Base-by-base conservation (phyloP, 2,329 filamentous ascomycete species). In the Arthroderma sp. region DNA sequence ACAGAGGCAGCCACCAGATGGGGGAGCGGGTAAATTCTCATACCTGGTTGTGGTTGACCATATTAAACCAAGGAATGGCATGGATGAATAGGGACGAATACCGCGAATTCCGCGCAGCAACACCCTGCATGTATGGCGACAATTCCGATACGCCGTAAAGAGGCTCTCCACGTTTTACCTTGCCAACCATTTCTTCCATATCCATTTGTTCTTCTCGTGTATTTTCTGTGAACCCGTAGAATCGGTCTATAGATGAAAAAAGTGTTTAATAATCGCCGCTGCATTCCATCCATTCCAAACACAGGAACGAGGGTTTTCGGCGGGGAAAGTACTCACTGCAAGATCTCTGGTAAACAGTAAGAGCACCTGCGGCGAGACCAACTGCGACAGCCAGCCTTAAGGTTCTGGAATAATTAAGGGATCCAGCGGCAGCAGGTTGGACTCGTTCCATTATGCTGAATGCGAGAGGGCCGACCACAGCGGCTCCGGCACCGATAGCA, bases 181-280 rank as follows among this genome's bases (percentile, higher is more conserved):
- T 93, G 64, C 80, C 77, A 33, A 95, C 88, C 91, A 98, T 98
- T 68, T 98, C 91, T 52, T 78, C 77, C 88, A 96, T 96, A 63
- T 98, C 91, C 81, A 94, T 81, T 52, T 94, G 83, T 47, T 91
- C 72, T 66, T 98, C 91, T 57, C 91, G 81, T 44, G 81, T 70
- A 69, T 98, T 98, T 67, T 98, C 91, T 40, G 77, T 81, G 67
- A 88, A 85, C 57, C 91, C 91, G 69, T 95, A 96, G 70, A 98
- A 96, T 53, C 91, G 84, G 59, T 89, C 87, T 94, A 59, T 51
- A 3, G 7, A 38, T 22, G 36, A 44, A 36, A 44, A 36, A 40
- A 10, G 31, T 22, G 38, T 30, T 50, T 45, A n/a, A 4, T 10
- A 29, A n/a, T n/a, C 29, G 28, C 6, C 3, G 15, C 8, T 31